Conservation (phyloP, 75 land plant genomes). For the Cunninghamia lanceolata region DNA sequence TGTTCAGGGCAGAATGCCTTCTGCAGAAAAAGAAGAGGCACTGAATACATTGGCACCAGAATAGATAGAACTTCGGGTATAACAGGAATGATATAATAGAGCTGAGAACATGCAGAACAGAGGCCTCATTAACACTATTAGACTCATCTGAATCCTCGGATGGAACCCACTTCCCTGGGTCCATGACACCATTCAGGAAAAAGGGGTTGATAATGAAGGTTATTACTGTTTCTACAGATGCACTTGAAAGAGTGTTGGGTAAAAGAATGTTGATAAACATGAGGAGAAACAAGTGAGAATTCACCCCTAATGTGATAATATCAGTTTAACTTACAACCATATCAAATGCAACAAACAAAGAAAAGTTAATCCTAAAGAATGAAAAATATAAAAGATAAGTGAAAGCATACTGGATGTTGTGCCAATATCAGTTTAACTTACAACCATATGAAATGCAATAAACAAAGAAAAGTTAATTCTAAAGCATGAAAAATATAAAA, state of each 20-base stretch:
- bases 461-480: not conserved
- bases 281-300: no score
- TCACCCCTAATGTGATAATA: not conserved
- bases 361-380: not conserved
- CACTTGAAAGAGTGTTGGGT: no score
- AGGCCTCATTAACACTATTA: not conserved
- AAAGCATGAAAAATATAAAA: not conserved
- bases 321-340: not conserved
- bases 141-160: not conserved
- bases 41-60: not conserved
- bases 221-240: no score
- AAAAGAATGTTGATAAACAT: no score
- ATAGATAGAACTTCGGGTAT: not conserved
- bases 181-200: no score
- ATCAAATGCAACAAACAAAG: not conserved
- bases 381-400: not conserved
- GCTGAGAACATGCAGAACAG: not conserved
- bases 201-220: no score
- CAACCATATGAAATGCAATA: not conserved
- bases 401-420: constrained; percentile 80
- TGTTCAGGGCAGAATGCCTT: not conserved
- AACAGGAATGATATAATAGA: no score
- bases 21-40: not conserved
- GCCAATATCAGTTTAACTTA: constrained; percentile 43
- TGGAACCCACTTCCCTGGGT: not conserved